Base-by-base conservation (phyloP, 352 stramenopile genomes). In the Globisporangium yorkense region DNA sequence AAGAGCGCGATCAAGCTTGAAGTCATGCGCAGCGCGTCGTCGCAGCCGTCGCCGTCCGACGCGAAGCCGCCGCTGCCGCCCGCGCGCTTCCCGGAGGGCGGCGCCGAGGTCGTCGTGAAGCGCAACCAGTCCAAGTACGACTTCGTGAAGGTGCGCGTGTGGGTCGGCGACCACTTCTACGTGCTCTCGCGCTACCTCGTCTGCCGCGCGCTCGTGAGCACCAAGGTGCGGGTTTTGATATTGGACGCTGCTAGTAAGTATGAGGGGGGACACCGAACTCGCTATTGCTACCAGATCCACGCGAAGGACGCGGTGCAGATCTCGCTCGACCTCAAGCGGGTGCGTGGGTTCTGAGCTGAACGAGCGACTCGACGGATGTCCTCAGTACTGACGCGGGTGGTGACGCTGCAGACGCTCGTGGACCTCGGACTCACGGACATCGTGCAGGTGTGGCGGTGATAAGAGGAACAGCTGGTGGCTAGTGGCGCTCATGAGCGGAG, bases 81-180 rank as follows among this genome's bases (percentile, higher is more conserved):
- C 12, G 60, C 56, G 35, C 54, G 54, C 31, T 61, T 62, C 49
- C 47, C 60, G 2, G 60, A 62, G 31, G 54, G 54, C 29, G 51
- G 54, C 47, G 48, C 49, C 8, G 76, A 88, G 57, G 72, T 81
- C 8, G 80, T 72, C 35, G 77, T 83, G 44, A 90, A 87, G 66
- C 75, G 83, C 29, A 95, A 95, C 67, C 83, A 95, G 68, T 93
- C 82, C 39, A 95, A 95, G 64, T 95, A 95, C 67, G 86, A 95
- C 59, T 95, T 93, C 55, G 79, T 95, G 59, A 95, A 94, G 68
- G 86, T 95, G 61, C 86, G 86, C 61, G 86, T 95, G 51, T 95
- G 86, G 86, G 82, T 95, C 47, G 78, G 89, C 57, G 86, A 95
- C 71, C 86, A 95, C 54, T 84, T 93, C 43, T 95, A 95, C 75